Base-by-base conservation (phyloP, 257 asterid species). In the Pogostemon cablin region DNA sequence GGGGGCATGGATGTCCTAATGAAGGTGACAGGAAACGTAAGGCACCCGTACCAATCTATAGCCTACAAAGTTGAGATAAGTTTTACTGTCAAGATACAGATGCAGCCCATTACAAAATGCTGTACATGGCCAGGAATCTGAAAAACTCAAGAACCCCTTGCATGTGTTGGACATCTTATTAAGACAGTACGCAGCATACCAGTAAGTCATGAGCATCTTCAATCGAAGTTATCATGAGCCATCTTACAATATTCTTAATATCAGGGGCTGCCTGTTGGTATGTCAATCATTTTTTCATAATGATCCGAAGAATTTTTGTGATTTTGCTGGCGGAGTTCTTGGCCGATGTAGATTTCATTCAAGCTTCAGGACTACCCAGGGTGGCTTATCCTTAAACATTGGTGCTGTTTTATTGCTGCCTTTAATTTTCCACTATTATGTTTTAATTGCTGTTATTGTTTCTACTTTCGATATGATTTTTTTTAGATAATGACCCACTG, bases 141-240 rank as follows among this genome's bases (percentile, higher is more conserved):
- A 91, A 78, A 86, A 84, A 74, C 95, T 35, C 90, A 87, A 47
- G 95, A 90, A 81, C 25, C 92, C 95, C 8, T 58, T 90, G 15
- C 69, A 96, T 44, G 98, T 92, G 25, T 15, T 89, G 67, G 98
- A 92, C 78, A 92, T 92, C 57, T 83, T 89, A 65, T 68, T 92
- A 72, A 80, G 98, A 79, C 98, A 92, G 85, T 93, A 92, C 77
- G 98, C 98, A 9, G 90, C 98, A n/a, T 87, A 81, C 64, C 91
- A 83, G 98, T 92, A 80, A 82, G 98, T 80, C n/a, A 12, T 68
- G 15, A 15, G 65, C 46, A 4, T 43, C 8, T 7, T 41, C 20
- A 12, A n/a, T 42, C 3, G 5, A 2, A 2, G 57, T 43, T n/a
- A 25, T 67, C 20, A 3, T 49, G 53, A 61, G 32, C 1, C 25